Conservation (phyloP, 768 basidiomycete species). For the Suillus sp. region DNA sequence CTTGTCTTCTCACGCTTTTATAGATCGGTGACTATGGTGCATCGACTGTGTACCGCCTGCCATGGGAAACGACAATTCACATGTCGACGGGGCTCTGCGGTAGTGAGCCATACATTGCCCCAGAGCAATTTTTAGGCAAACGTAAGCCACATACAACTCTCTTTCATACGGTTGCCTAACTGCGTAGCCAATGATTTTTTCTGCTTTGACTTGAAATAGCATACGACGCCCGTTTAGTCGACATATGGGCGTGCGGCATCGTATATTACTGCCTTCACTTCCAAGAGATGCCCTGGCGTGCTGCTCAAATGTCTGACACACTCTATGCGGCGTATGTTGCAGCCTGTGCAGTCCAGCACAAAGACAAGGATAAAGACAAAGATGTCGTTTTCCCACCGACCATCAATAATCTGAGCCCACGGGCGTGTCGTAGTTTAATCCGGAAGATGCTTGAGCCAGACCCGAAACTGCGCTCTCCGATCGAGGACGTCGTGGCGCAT, state of each 20-base stretch:
- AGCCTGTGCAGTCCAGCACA: conserved; percentile 34
- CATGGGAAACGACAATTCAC: conserved; percentile 97
- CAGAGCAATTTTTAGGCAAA: conserved; percentile 95
- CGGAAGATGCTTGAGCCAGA: conserved; percentile 96
- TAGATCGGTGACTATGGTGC: conserved; percentile 99
- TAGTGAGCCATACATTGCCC: conserved; percentile 98
- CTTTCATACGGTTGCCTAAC: conserved; percentile 42
- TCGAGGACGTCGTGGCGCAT: conserved; percentile 81
- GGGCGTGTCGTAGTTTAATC: conserved; percentile 79
- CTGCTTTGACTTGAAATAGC: conserved; percentile 49
- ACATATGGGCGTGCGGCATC: conserved; percentile 96
- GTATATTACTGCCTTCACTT: conserved; percentile 99
- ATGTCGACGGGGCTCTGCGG: conserved; percentile 97
- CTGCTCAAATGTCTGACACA: conserved; percentile 79
- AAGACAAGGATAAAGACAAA: conserved; percentile 29
- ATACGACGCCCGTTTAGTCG: conserved; percentile 95
- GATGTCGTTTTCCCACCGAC: conserved; percentile 53
- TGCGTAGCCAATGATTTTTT: conserved; percentile 25
- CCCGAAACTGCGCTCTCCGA: conserved; percentile 69
- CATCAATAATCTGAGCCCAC: conserved; percentile 86
- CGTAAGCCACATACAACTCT: conserved; percentile 63
- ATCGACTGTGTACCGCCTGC: conserved; percentile 97
- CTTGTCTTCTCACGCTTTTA: conserved; percentile 17
- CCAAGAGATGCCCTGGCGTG: conserved; percentile 97
- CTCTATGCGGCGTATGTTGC: conserved; percentile 77